These are phyloP conservation scores for Podila verticillata DNA, from an alignment of 192 early-diverging fungal species.

Conservation along the genomic window DNA sequence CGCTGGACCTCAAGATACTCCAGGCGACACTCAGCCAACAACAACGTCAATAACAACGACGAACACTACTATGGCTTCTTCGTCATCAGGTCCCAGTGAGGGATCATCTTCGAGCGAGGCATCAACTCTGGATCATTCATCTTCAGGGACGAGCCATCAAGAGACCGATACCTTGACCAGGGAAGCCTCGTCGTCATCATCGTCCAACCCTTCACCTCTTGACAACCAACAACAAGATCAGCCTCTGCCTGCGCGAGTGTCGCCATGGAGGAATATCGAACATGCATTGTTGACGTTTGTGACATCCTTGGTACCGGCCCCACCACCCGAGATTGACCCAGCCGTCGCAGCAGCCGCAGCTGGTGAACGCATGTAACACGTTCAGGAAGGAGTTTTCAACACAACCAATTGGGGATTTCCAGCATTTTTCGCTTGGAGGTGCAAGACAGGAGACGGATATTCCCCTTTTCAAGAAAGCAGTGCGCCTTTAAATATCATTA, in stretches of 20 bases:
- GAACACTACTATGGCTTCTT: no score
- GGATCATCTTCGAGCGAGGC: no score
- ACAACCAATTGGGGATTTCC: background rate
- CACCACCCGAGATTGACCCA: constrained; percentile 48
- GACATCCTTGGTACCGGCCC: constrained; percentile 51
- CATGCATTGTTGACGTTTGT: constrained; percentile 55
- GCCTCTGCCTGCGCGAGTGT: constrained; percentile 11
- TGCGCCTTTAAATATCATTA: no score
- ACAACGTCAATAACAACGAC: no score
- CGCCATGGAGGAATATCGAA: constrained; percentile 49
- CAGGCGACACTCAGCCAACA: no score
- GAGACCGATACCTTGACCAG: background rate
- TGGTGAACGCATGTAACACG: constrained; percentile 34
- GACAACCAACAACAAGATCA: constrained; percentile 3
- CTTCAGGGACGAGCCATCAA: no score
- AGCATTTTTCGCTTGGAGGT: no score
- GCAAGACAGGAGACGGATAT: background rate
- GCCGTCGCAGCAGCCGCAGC: constrained; percentile 34
- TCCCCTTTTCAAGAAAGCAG: background rate
- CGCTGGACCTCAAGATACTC: no score
- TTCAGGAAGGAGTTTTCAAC: background rate
- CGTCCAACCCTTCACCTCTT: background rate
- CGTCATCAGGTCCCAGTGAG: no score
- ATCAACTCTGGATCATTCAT: no score
- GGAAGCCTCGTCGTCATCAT: background rate